These are phyloP conservation scores for Trametes meyenii DNA, from an alignment of 768 basidiomycete genomes.

Conservation along the genomic window DNA sequence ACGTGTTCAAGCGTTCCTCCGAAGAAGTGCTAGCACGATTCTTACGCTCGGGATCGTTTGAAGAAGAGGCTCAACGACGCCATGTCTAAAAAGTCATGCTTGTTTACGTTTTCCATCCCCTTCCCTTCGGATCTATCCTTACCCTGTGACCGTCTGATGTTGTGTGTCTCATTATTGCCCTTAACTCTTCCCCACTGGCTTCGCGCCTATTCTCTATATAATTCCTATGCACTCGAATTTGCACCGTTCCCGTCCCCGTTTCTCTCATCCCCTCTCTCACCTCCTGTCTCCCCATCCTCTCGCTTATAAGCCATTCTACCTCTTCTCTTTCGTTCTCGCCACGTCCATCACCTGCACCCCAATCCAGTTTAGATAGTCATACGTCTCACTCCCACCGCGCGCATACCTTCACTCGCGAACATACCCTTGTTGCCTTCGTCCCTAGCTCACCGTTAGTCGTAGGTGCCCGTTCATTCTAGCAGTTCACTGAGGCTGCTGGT, in stretches of 20 bases:
- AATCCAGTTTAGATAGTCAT: not conserved
- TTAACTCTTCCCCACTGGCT: too few relatives aligned
- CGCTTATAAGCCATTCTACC: not conserved
- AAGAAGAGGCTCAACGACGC: conserved; percentile 40
- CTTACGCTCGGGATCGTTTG: conserved; percentile 76
- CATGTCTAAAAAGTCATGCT: conserved; percentile 11
- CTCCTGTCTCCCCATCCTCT: conserved; percentile 2
- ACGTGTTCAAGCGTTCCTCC: conserved; percentile 83
- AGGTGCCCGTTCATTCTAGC: conserved; percentile 15
- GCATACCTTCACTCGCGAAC: conserved; percentile 23
- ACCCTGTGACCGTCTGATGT: conserved; percentile 13
- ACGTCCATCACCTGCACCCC: not conserved
- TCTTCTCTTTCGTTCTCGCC: not conserved
- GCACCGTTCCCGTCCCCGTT: too few relatives aligned
- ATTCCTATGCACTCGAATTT: too few relatives aligned
- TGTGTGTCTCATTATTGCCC: conserved; percentile 22
- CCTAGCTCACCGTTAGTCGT: not conserved
- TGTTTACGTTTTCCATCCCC: not conserved
- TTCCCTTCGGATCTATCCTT: too few relatives aligned
- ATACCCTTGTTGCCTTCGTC: conserved; percentile 15
- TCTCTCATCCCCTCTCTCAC: not conserved
- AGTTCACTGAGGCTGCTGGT: conserved; percentile 1
- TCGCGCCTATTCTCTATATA: too few relatives aligned
- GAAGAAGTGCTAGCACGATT: conserved; percentile 87
- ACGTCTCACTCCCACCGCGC: not conserved